These are phyloP conservation scores for Micromonas pusilla DNA, from an alignment of 139 green algal genomes.

Conservation along the genomic window DNA sequence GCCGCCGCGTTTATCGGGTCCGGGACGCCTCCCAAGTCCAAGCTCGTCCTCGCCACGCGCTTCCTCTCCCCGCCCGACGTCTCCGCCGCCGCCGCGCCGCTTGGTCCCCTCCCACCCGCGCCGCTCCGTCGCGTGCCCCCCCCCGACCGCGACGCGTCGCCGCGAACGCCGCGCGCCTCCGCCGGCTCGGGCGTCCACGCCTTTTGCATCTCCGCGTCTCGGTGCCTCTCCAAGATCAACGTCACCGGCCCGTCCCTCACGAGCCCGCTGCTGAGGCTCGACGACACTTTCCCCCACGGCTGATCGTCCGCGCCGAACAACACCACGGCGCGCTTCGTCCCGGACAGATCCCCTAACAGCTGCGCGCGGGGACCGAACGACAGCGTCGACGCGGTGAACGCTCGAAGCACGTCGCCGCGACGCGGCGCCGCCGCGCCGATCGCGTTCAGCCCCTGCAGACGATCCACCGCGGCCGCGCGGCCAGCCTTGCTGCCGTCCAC, in stretches of 20 bases:
- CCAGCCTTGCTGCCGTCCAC: background rate
- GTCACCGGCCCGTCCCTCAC: constrained; percentile 8
- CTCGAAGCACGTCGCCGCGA: constrained; percentile 9
- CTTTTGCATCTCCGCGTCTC: background rate
- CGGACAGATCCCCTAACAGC: constrained; percentile 3
- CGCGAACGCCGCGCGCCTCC: too few relatives aligned
- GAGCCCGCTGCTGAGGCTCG: background rate
- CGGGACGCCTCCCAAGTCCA: too few relatives aligned
- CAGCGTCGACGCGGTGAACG: constrained; percentile 6
- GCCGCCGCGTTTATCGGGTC: too few relatives aligned
- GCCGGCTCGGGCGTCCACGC: background rate
- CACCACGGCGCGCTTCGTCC: constrained; percentile 1
- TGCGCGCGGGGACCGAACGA: background rate
- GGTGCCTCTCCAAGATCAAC: constrained; percentile 1
- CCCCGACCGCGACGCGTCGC: too few relatives aligned
- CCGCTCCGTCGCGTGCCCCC: too few relatives aligned
- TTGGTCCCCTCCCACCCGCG: too few relatives aligned
- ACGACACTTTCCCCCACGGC: background rate
- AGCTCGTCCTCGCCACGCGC: too few relatives aligned
- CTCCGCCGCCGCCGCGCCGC: too few relatives aligned
- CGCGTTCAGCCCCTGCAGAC: background rate
- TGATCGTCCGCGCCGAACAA: background rate
- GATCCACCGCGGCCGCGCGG: background rate
- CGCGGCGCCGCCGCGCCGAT: background rate
- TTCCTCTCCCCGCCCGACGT: too few relatives aligned